Base-by-base conservation (phyloP, 129 eudicot genomes). In the Pittosporum tobira region DNA sequence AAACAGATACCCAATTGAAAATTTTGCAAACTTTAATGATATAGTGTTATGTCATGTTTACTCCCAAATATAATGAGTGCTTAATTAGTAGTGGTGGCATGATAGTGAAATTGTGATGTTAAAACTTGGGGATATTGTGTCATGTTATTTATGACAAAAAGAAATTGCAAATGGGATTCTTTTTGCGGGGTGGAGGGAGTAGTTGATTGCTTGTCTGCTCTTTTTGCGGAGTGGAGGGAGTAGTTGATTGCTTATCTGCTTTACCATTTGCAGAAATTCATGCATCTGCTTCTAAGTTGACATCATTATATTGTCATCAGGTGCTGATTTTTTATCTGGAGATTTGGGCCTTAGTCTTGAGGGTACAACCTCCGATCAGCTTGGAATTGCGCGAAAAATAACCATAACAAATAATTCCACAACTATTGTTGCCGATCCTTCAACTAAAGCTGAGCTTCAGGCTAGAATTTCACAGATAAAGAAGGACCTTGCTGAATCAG, bases 381-480 rank as follows among this genome's bases (percentile, higher is more conserved):
- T 91, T 60, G 99, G 96, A 38, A 72, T 78, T 70, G 94, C 90
- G 43, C 74, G 73, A 28, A 83, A 79, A 75, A 89, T 87, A 49
- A 81, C 80, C 34, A 76, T 87, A 61, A 73, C 94, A 48, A 83
- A 77, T 51, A 66, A 51, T 24, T 71, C 72, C 63, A 91, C 98
- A 24, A 91, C 96, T 12, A 83, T 91, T 62, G 81, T 91, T 48
- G 89, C 98, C 13, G 90, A 91, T 61, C 83, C 84, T 27, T 83
- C 85, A 18, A 83, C 79, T 55, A 81, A 81, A 74, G 75, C 79
- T 59, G 98, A 91, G 77, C 78, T 81, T 65, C 76, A 78, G 59
- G 96, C 98, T 65, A 86, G 98, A 69, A 72, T 91, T 60, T 76
- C 73, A 64, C 96, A 90, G 64, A 80, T 90, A 63, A 90, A 90